Evolutionary conservation across 768 basidiomycete genomes (phyloP).

Genomic region (Termitomyces bulborhizus): DNA sequence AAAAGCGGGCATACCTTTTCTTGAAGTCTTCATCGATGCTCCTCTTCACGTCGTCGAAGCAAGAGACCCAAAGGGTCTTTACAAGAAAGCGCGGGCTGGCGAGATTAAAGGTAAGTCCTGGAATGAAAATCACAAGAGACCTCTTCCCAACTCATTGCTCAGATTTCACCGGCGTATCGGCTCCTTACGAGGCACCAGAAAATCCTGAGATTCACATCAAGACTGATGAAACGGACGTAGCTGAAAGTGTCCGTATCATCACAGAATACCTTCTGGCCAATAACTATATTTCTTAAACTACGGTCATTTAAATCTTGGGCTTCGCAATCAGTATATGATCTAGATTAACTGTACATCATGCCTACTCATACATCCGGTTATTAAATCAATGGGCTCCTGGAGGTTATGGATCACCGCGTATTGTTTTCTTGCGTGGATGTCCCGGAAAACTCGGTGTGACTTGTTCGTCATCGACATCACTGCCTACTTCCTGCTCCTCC

Average conservation of each 20-base stretch:
- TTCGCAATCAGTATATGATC: not conserved
- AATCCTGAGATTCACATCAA: conserved; percentile 88
- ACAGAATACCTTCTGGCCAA: conserved; percentile 70
- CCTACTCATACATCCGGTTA: conserved; percentile 7
- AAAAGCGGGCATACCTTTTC: conserved; percentile 65
- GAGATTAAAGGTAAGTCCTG: conserved; percentile 79
- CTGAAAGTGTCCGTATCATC: conserved; percentile 73
- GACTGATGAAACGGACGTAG: conserved; percentile 76
- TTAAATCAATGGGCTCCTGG: not conserved
- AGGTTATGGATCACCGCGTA: conserved; percentile 4
- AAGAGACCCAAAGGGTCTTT: conserved; percentile 95
- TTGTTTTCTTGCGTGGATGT: not conserved
- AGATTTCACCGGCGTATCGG: conserved; percentile 98
- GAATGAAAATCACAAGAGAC: not conserved
- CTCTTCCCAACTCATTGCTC: not conserved
- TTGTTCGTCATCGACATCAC: conserved; percentile 9
- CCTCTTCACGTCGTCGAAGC: conserved; percentile 83
- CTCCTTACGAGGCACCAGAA: conserved; percentile 89
- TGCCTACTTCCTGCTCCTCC: conserved; percentile 51
- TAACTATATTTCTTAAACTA: conserved; percentile 38
- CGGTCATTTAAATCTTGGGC: not conserved
- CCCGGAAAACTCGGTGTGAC: conserved; percentile 1
- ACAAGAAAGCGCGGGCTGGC: conserved; percentile 93
- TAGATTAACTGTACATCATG: conserved; percentile 8
- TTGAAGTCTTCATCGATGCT: conserved; percentile 95